phyloP scores from a whole-genome alignment of 1,284 basidiomycete genomes.

The Pseudozyma thailandica region DNA sequence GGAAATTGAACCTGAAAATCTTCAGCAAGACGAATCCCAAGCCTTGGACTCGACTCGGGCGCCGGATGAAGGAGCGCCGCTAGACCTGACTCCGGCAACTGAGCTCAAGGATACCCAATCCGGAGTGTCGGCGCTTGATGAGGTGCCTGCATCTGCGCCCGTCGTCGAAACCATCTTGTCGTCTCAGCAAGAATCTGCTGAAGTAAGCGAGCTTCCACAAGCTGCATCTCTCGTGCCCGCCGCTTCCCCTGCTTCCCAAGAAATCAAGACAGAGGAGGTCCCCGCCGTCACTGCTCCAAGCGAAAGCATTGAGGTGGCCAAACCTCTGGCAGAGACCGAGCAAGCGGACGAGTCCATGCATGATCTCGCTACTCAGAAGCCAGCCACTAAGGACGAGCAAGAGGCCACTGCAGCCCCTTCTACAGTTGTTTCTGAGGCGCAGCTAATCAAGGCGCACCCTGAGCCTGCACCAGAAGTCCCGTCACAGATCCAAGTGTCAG shows the following conservation, averaged over 20 bases:
- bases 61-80: too few relatives aligned
- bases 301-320: conserved; percentile 8
- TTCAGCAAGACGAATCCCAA: too few relatives aligned
- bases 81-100: too few relatives aligned
- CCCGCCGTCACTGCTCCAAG: conserved; percentile 1
- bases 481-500: conserved; percentile 30
- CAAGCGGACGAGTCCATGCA: conserved; percentile 1
- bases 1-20: too few relatives aligned
- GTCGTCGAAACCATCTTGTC: not conserved
- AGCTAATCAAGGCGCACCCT: conserved; percentile 1
- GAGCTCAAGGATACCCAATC: too few relatives aligned
- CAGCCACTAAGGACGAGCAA: not conserved
- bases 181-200: not conserved
- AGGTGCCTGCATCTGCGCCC: not conserved
- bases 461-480: not conserved
- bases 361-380: not conserved
- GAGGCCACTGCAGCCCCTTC: not conserved
- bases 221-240: not conserved
- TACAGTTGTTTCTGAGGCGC: not conserved
- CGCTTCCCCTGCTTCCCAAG: not conserved
- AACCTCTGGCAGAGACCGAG: not conserved
- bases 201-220: not conserved
- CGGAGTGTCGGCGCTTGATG: too few relatives aligned
- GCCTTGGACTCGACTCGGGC: too few relatives aligned
- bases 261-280: conserved; percentile 20